phyloP scores from a whole-genome alignment of 192 early-diverging fungal genomes.

The Irineochytrium annulatum region DNA sequence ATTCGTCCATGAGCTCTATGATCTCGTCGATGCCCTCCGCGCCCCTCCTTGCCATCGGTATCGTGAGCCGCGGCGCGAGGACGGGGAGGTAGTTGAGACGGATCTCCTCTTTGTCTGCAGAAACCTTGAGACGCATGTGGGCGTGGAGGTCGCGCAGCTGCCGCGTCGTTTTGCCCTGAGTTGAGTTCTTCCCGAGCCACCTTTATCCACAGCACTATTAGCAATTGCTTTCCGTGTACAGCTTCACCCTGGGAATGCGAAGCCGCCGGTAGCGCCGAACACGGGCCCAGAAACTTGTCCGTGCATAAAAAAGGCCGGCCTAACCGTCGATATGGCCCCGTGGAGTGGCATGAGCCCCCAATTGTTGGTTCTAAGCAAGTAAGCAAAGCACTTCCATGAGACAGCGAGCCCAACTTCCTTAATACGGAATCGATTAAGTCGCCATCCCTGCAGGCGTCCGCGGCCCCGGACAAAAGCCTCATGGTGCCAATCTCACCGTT shows the following conservation, averaged over 20 bases:
- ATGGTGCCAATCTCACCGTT: slow-evolving; percentile 41
- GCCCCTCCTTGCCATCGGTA: slow-evolving; percentile 51
- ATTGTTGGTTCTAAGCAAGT: slow-evolving; percentile 62
- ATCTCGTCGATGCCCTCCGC: slow-evolving; percentile 65
- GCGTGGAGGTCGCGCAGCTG: slow-evolving; percentile 80
- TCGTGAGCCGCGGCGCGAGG: slow-evolving; percentile 47
- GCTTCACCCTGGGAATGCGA: slow-evolving; percentile 15
- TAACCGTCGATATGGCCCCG: slow-evolving; percentile 75
- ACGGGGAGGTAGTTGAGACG: slow-evolving; percentile 82
- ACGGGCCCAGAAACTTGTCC: slow-evolving; percentile 40
- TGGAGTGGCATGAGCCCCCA: slow-evolving; percentile 92
- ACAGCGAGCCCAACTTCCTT: slow-evolving; percentile 19
- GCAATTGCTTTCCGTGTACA: neutral
- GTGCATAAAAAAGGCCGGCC: slow-evolving; percentile 77
- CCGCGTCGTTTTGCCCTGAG: slow-evolving; percentile 63
- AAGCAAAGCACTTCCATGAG: neutral
- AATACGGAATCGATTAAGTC: slow-evolving; percentile 75
- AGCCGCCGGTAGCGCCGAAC: slow-evolving; percentile 7
- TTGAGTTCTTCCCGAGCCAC: slow-evolving; percentile 90
- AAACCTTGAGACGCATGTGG: slow-evolving; percentile 76
- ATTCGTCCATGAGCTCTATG: slow-evolving; percentile 87
- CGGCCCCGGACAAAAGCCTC: slow-evolving; percentile 69
- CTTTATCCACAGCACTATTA: slow-evolving; percentile 31
- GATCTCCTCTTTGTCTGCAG: slow-evolving; percentile 81
- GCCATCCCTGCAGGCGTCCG: slow-evolving; percentile 78